Percentiles rank a stretch among this genome's conserved stretches.
Conservation (phyloP, 352 stramenopile species). For the Phytophthora sansomeana region DNA sequence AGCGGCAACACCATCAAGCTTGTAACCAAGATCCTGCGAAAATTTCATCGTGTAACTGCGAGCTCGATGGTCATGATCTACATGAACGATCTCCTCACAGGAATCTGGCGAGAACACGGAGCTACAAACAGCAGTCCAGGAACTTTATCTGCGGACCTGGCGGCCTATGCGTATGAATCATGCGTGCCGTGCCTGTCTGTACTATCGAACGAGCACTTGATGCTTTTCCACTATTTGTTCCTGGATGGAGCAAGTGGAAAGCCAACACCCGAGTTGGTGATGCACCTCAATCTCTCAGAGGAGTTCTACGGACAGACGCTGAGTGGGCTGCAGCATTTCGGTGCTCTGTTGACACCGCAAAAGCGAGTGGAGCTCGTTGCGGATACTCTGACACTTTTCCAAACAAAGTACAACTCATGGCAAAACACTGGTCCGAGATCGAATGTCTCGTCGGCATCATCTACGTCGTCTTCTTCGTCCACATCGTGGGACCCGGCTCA, state of each 20-base stretch:
- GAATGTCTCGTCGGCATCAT: constrained; percentile 44
- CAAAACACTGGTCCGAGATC: constrained; percentile 32
- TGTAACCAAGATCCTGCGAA: constrained; percentile 78
- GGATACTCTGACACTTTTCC: constrained; percentile 52
- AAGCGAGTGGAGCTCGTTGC: constrained; percentile 67
- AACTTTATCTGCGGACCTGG: constrained; percentile 49
- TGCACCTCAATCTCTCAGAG: constrained; percentile 31
- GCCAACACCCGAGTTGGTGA: constrained; percentile 24
- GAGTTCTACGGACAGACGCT: constrained; percentile 70
- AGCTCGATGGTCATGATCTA: constrained; percentile 78
- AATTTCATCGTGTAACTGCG: constrained; percentile 62
- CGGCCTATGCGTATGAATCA: constrained; percentile 72
- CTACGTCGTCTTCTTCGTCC: constrained; percentile 37
- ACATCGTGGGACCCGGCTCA: constrained; percentile 40
- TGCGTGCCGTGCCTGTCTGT: constrained; percentile 73
- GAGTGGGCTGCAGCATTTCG: constrained; percentile 43
- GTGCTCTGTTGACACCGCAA: constrained; percentile 41
- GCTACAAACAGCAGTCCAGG: constrained; percentile 5
- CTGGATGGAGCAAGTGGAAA: constrained; percentile 38
- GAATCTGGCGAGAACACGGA: constrained; percentile 59
- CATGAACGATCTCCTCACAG: constrained; percentile 52
- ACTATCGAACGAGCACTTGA: constrained; percentile 69
- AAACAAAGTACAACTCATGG: constrained; percentile 53
- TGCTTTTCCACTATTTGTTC: constrained; percentile 63
- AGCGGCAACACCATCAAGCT: constrained; percentile 72